Evolutionary conservation across 148 eudicot species (phyloP).

Genomic region (Rhododendron vialii): DNA sequence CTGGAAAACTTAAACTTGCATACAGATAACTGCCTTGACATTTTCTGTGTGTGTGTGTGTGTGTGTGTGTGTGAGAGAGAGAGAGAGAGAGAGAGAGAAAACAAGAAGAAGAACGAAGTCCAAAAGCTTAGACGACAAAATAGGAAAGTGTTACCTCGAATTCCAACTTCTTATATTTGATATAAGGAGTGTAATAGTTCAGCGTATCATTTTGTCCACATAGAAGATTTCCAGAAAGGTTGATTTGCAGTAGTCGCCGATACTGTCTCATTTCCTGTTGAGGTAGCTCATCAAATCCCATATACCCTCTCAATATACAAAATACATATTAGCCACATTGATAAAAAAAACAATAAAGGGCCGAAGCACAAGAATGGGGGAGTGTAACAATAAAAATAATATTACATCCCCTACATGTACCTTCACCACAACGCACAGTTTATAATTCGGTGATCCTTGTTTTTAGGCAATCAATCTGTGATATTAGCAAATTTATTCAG

Average conservation of each 20-base stretch:
- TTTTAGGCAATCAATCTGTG: constrained; percentile 55
- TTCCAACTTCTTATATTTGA: constrained; percentile 78
- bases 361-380: neutral
- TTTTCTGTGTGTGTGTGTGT: neutral
- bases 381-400: neutral
- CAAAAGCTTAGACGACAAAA: neutral
- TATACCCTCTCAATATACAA: neutral
- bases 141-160: constrained; percentile 50
- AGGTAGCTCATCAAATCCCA: constrained; percentile 4
- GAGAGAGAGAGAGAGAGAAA: neutral
- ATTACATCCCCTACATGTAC: constrained; percentile 27
- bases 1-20: neutral
- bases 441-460: constrained; percentile 56
- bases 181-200: constrained; percentile 54
- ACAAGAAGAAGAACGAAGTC: neutral
- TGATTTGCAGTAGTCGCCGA: constrained; percentile 23
- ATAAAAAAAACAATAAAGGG: neutral
- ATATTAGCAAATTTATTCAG: constrained; percentile 7
- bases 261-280: constrained; percentile 29
- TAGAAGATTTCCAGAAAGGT: constrained; percentile 31
- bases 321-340: neutral
- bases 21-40: neutral
- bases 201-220: constrained; percentile 30
- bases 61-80: too few relatives aligned
- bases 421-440: constrained; percentile 34